Percentiles rank a stretch among this genome's conserved stretches.
phyloP scores from a whole-genome alignment of 2,329 filamentous ascomycete species.

The Trichoderma breve region DNA sequence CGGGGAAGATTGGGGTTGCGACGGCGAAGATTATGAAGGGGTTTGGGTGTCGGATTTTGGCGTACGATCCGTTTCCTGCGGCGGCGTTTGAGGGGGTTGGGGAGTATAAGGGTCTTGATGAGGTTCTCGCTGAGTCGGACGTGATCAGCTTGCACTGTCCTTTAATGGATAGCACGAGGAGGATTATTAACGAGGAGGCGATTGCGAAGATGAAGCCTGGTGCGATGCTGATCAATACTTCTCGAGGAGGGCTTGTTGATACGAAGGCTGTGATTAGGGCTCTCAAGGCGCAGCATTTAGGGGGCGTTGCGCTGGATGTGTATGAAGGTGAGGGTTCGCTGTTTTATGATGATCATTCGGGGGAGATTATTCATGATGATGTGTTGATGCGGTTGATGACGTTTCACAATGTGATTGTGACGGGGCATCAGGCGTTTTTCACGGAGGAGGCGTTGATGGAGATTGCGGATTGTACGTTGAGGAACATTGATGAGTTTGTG shows the following conservation, averaged over 20 bases:
- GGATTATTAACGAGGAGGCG: constrained; percentile 57
- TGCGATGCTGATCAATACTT: constrained; percentile 65
- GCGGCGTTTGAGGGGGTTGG: constrained; percentile 50
- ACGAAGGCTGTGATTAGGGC: constrained; percentile 58
- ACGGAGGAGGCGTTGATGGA: constrained; percentile 63
- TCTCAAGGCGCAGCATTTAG: constrained; percentile 59
- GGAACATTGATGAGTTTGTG: constrained; percentile 51
- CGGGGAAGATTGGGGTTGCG: constrained; percentile 63
- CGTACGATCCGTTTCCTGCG: constrained; percentile 56
- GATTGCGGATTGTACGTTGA: constrained; percentile 59
- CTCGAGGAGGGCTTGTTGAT: constrained; percentile 63
- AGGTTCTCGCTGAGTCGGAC: constrained; percentile 55
- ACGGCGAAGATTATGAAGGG: constrained; percentile 61
- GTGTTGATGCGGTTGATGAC: constrained; percentile 64
- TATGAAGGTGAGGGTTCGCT: constrained; percentile 64
- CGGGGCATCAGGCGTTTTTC: constrained; percentile 69
- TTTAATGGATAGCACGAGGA: constrained; percentile 56
- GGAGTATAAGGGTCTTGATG: constrained; percentile 52
- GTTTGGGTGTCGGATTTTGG: constrained; percentile 62
- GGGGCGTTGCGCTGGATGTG: constrained; percentile 64
- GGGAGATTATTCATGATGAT: constrained; percentile 65
- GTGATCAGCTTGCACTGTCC: constrained; percentile 67
- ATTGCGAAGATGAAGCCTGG: constrained; percentile 57
- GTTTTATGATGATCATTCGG: constrained; percentile 65
- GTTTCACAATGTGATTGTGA: constrained; percentile 66